Base-by-base conservation (phyloP, 2,329 filamentous ascomycete genomes). In the Exophiala phaeomuriformis region DNA sequence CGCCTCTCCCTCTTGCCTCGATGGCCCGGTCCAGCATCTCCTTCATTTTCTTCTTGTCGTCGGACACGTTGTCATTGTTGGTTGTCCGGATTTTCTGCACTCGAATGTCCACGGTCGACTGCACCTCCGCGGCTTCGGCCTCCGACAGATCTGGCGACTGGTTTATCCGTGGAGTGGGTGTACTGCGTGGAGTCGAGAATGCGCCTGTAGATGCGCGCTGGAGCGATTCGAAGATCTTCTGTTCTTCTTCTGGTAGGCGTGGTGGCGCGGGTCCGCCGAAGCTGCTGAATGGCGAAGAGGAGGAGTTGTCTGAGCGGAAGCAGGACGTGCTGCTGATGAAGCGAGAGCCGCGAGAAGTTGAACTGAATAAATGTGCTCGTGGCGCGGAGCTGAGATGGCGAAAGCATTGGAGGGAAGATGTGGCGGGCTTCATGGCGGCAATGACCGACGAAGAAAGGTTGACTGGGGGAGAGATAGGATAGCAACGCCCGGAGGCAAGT, bases 221-320 rank as follows among this genome's bases (percentile, higher is more conserved):
- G 3, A 97, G 84, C 40, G 83, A 79, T 71, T 96, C 90, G 69
- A 93, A 95, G 61, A 94, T 81, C 68, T 90, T 88, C 75, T 96
- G 90, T 63, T 95, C 85, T 69, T 88, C 83, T 64, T 89, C 83
- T 4, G 91, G 89, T 7, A 97, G 87, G 46, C 89, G 86, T 0
- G 89, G 90, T 10, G 93, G 93, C 5, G 88, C 73, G 28, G 91
- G 88, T 10, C 61, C 57, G 33, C 55, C 50, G 47, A 61, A 59
- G 10, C 35, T 33, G 51, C 6, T 31, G 42, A 32, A 32, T 36
- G 39, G 19, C 4, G 39, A 41, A 28, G 39, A 28, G 39, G 12
- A 10, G 12, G 36, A 9, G 10, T 28, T 41, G 6, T 27, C 31
- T 27, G 41, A 39, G 9, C 50, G 27, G 9, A 40, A 30, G 6